Evolutionary conservation across 768 basidiomycete genomes (phyloP), one percentile per base, ranked within the genome.

Genomic region (Tulasnella sp.): DNA sequence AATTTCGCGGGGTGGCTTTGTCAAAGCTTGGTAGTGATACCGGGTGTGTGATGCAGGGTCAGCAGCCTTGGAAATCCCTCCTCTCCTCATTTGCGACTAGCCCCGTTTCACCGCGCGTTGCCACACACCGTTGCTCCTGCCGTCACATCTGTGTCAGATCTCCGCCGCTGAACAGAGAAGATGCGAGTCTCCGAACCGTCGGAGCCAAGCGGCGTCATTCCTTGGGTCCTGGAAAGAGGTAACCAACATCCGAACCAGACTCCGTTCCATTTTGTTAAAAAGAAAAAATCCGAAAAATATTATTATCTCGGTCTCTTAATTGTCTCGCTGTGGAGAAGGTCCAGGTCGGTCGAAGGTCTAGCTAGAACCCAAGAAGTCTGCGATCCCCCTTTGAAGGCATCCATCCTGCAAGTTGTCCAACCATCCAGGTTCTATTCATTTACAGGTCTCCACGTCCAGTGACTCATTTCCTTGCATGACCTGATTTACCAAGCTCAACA

Each of bases 151-250:
- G 2, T 31, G 64, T 20, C 64, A 69, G 64, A 69, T 69, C 64
- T 69, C 64, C 64, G 64, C 64, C 64, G 64, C 64, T 69, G 31
- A 69, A 69, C 31, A 69, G 64, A 69, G 64, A 69, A 69, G 64
- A 5, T 20, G 64, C 16, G 64, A 69, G 64, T 31, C 64, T 37
- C 64, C 64, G 20, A 69, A 69, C 6, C 28, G 64, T 28, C 12
- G 28, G 34, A 31, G 64, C 64, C 1, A 54, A 24, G 37, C 64
- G 64, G 11, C 64, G 31, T 69, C 64, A 69, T 69, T 54, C 54
- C 54, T 54, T n/a, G 54, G 1, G 9, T n/a, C 24, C 24, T 22
- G 50, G 28, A 37, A 22, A 37, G 16, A 28, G 31, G 28, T 69
- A 20, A 18, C 64, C 24, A 69, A 69, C 9, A 31, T 28, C 28